These are phyloP conservation scores for Pugionium dolabratum DNA, from an alignment of 345 rosid genomes.

Conservation along the genomic window DNA sequence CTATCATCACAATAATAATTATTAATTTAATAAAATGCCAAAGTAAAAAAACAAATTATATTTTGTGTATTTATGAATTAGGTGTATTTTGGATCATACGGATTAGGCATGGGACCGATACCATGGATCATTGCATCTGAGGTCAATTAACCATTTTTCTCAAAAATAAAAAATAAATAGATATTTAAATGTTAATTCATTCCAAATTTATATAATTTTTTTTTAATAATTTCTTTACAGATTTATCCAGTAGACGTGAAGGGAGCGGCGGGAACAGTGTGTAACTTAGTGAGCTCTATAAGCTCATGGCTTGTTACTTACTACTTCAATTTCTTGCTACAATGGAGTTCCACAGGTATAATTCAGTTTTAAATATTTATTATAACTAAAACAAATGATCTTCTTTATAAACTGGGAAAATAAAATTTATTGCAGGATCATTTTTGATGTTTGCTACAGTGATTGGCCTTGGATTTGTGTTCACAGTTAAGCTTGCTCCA, in stretches of 20 bases:
- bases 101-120: constrained; percentile 46
- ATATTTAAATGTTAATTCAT: not conserved
- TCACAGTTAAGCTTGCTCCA: constrained; percentile 50
- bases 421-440: constrained; percentile 41
- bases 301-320: constrained; percentile 55
- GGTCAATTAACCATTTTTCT: constrained; percentile 10
- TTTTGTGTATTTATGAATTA: constrained; percentile 12
- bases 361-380: not conserved
- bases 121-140: constrained; percentile 49
- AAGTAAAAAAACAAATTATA: not conserved
- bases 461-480: constrained; percentile 39
- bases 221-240: constrained; percentile 20
- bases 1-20: not conserved
- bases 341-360: constrained; percentile 57
- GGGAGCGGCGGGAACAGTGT: constrained; percentile 59
- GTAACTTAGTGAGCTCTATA: constrained; percentile 47
- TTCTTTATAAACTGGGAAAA: constrained; percentile 4
- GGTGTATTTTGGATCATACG: constrained; percentile 40
- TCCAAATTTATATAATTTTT: not conserved
- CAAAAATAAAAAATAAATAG: too few relatives aligned
- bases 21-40: not conserved
- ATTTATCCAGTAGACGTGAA: constrained; percentile 60
- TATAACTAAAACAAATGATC: not conserved
- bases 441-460: constrained; percentile 43
- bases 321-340: constrained; percentile 48